Percentiles rank a stretch among this genome's conserved stretches.
Conservation (phyloP, 192 early-diverging fungal species). For the Backusella liffmaniae region DNA sequence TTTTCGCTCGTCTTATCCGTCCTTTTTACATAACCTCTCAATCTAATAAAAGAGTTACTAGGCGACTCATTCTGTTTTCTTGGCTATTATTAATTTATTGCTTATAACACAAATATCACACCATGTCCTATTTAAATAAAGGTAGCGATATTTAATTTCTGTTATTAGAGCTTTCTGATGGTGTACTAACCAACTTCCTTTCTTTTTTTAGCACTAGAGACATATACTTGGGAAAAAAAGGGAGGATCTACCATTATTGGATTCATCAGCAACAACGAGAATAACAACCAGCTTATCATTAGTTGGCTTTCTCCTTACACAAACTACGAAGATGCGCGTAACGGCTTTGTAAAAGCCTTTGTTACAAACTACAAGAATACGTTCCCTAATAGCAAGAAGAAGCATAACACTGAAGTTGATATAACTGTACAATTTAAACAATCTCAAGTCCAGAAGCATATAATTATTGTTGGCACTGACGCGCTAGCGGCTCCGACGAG, state of each 20-base stretch:
- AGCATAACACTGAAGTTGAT: not conserved
- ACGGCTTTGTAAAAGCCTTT: not conserved
- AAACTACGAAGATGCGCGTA: not conserved
- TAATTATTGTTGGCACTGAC: not conserved
- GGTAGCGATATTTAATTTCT: not conserved
- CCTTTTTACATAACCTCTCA: too few relatives aligned
- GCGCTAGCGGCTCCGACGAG: not conserved
- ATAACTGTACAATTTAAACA: not conserved
- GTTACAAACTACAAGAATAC: not conserved
- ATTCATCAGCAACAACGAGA: not conserved
- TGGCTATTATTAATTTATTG: too few relatives aligned
- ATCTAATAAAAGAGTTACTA: too few relatives aligned
- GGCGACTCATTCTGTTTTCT: too few relatives aligned
- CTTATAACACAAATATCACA: not conserved
- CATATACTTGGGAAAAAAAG: not conserved
- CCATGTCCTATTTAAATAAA: not conserved
- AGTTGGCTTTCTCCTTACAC: not conserved
- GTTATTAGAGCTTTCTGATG: not conserved
- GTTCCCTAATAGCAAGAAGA: not conserved
- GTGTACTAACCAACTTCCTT: not conserved
- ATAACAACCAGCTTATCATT: not conserved
- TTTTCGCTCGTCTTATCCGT: too few relatives aligned
- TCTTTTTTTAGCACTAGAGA: not conserved
- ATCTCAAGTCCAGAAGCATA: not conserved
- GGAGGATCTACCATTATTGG: not conserved